phyloP scores from a whole-genome alignment of 1,284 basidiomycete species.

The Puccinia triticina region DNA sequence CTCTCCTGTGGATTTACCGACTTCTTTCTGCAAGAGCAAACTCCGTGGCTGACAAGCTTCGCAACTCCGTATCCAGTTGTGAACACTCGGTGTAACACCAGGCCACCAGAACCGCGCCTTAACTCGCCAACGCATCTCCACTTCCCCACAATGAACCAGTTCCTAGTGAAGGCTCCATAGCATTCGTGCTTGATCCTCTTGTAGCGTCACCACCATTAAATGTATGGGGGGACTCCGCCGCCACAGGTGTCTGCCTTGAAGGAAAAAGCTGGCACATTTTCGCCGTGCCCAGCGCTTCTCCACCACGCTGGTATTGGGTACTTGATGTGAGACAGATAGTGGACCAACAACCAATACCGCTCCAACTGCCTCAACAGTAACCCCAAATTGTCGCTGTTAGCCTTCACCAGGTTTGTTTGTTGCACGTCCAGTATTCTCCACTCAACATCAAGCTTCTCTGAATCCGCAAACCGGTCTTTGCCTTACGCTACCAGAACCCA shows the following conservation, averaged over 20 bases:
- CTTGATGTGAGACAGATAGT: too few species aligned
- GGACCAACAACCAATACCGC: too few species aligned
- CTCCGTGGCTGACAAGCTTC: background rate
- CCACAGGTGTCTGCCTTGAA: too few species aligned
- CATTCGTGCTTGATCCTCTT: too few species aligned
- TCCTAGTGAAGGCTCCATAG: constrained; percentile 24
- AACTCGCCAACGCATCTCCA: background rate
- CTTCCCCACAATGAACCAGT: constrained; percentile 15
- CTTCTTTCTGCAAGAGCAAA: background rate
- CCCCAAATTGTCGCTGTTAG: too few species aligned
- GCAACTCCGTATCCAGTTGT: constrained; percentile 8
- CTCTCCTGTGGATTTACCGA: background rate
- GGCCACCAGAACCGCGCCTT: constrained; percentile 2
- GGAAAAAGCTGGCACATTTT: too few species aligned
- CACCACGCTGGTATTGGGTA: too few species aligned
- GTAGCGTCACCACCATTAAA: too few species aligned
- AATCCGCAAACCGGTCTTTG: background rate
- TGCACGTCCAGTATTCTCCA: background rate
- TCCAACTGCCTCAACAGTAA: too few species aligned
- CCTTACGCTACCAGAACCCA: background rate
- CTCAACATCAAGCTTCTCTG: background rate
- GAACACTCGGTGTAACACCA: background rate
- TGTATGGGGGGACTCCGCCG: too few species aligned
- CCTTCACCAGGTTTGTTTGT: too few species aligned
- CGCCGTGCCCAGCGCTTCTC: too few species aligned